A percentile compares a stretch with the other conserved stretches of the same genome.
Evolutionary conservation across 345 rosid species (phyloP).

Genomic region (Garcia nutans): DNA sequence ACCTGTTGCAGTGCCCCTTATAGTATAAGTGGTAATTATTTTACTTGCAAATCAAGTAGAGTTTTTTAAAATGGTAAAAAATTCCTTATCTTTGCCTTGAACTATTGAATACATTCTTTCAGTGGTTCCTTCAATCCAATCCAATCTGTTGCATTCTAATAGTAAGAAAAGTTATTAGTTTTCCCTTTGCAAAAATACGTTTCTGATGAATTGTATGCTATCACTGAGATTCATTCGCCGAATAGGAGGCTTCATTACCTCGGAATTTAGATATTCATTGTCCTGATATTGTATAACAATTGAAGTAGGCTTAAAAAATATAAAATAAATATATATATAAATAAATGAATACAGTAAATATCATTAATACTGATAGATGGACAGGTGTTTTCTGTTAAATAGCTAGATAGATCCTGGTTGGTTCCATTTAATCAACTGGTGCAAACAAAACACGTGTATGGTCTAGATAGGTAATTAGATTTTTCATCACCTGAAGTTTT

Average conservation of each 20-base stretch:
- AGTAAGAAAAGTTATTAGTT: background rate
- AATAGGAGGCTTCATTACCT: background rate
- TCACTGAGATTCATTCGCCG: background rate
- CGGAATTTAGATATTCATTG: background rate
- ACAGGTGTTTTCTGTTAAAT: background rate
- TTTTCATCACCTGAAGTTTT: background rate
- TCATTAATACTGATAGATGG: background rate
- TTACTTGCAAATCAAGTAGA: background rate
- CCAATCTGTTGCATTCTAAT: background rate
- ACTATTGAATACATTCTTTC: background rate
- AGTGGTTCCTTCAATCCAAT: background rate
- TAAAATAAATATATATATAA: background rate
- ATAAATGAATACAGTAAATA: background rate
- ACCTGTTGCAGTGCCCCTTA: background rate
- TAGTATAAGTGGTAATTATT: background rate
- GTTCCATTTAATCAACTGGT: no score
- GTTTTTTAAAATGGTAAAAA: background rate
- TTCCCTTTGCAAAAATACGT: background rate
- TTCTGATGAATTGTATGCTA: background rate
- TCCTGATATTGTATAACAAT: background rate
- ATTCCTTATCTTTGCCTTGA: background rate
- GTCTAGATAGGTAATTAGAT: background rate
- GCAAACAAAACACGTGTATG: background rate
- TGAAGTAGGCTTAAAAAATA: background rate
- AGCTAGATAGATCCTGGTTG: background rate